Percentiles rank a stretch among this genome's conserved stretches.
These are phyloP conservation scores for Hymenoscyphus albidus DNA, from an alignment of 2,329 filamentous ascomycete genomes.

Conservation along the genomic window DNA sequence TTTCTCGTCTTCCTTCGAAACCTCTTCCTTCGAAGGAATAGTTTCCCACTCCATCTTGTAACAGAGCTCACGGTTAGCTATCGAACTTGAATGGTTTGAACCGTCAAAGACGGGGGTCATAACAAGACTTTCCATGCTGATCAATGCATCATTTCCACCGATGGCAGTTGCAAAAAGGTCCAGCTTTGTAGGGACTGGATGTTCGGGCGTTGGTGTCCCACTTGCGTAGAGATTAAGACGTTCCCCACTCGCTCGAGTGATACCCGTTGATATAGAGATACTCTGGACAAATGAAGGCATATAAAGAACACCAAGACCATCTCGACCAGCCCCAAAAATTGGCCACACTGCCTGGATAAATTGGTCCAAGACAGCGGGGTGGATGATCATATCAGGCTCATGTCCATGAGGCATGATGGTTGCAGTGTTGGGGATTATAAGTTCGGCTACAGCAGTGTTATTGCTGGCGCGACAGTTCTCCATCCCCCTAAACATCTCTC, in stretches of 20 bases:
- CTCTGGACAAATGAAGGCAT: conserved; percentile 42
- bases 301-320: conserved; percentile 38
- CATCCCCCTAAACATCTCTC: conserved; percentile 49
- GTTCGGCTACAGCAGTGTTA: conserved; percentile 33
- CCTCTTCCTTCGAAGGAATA: conserved; percentile 17
- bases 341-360: conserved; percentile 41
- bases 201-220: conserved; percentile 30
- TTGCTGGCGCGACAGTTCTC: conserved; percentile 42
- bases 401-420: conserved; percentile 43
- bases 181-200: conserved; percentile 38
- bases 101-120: conserved; percentile 42
- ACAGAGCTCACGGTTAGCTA: conserved; percentile 40
- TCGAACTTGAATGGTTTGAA: conserved; percentile 27
- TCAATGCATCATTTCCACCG: conserved; percentile 34
- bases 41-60: conserved; percentile 47
- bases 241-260: conserved; percentile 34
- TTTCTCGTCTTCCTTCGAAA: not conserved
- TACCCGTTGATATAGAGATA: conserved; percentile 37
- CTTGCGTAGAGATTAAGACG: conserved; percentile 38
- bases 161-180: conserved; percentile 36
- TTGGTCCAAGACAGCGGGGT: conserved; percentile 45
- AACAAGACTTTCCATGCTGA: conserved; percentile 37
- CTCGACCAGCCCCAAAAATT: conserved; percentile 37
- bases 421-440: conserved; percentile 43
- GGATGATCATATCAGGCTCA: conserved; percentile 43